Evolutionary conservation across 192 early-diverging fungal genomes (phyloP).

Genomic region (Coemansia sp.): DNA sequence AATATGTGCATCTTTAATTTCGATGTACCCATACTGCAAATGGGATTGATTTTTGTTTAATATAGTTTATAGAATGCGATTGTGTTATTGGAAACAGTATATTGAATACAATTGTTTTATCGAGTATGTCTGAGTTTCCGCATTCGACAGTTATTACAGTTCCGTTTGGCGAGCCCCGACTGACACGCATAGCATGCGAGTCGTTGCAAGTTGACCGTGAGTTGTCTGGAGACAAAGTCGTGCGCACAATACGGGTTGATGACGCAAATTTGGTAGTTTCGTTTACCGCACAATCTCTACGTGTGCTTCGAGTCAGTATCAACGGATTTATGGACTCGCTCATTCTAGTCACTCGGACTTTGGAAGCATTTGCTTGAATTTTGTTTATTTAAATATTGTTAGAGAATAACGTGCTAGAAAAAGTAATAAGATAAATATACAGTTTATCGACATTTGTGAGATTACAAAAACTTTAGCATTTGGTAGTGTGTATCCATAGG

Average conservation of each 20-base stretch:
- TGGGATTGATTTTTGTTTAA: neutral
- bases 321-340: constrained; percentile 54
- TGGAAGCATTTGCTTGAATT: constrained; percentile 33
- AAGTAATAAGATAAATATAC: too few species aligned
- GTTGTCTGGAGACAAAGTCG: constrained; percentile 31
- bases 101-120: neutral
- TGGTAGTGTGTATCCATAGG: too few species aligned
- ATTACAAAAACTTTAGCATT: too few species aligned
- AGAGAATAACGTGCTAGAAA: too few species aligned
- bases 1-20: constrained; percentile 35
- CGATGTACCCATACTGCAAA: neutral
- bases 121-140: constrained; percentile 18
- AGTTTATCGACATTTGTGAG: too few species aligned
- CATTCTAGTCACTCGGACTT: constrained; percentile 40
- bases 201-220: constrained; percentile 36
- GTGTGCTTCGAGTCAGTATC: constrained; percentile 41
- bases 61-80: too few species aligned
- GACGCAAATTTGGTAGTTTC: constrained; percentile 19
- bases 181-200: constrained; percentile 31
- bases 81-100: too few species aligned
- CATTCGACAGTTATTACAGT: constrained; percentile 27
- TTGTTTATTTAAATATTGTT: too few species aligned
- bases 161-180: constrained; percentile 23
- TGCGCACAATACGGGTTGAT: constrained; percentile 6
- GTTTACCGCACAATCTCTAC: constrained; percentile 23